Percentiles rank a stretch among this genome's conserved stretches.
phyloP scores from a whole-genome alignment of 495 filamentous ascomycete species.

The Filosporella fistucella region DNA sequence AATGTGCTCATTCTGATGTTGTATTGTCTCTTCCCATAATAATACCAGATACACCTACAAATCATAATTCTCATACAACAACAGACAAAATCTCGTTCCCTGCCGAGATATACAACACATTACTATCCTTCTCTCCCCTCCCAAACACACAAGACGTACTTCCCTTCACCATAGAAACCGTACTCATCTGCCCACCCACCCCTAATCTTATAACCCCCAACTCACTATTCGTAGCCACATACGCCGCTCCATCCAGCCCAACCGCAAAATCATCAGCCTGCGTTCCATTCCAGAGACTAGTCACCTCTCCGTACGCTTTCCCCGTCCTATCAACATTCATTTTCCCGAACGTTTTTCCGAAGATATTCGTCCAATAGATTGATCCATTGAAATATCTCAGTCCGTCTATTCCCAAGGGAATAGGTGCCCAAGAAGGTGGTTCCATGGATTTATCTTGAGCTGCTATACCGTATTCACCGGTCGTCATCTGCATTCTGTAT shows the following conservation, averaged over 20 bases:
- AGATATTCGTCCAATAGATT: constrained; percentile 41
- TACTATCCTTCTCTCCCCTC: constrained; percentile 32
- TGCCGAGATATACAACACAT: constrained; percentile 36
- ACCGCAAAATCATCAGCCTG: constrained; percentile 39
- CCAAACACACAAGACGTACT: constrained; percentile 34
- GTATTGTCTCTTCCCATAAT: too few species aligned
- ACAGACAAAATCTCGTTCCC: too few species aligned
- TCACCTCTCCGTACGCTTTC: constrained; percentile 30
- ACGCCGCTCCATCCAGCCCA: constrained; percentile 34
- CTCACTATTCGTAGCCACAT: constrained; percentile 33
- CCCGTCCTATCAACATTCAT: constrained; percentile 33
- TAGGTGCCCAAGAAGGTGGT: constrained; percentile 29
- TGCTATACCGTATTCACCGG: constrained; percentile 29
- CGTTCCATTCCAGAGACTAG: constrained; percentile 35
- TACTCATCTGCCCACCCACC: constrained; percentile 32
- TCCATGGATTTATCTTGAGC: constrained; percentile 35
- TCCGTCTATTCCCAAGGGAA: constrained; percentile 32
- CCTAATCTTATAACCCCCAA: too few species aligned
- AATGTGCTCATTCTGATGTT: too few species aligned
- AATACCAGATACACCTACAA: too few species aligned
- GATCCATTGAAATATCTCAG: constrained; percentile 29
- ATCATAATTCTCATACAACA: too few species aligned
- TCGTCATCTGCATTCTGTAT: constrained; percentile 34
- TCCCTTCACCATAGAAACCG: constrained; percentile 28
- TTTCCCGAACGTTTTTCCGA: constrained; percentile 37